Evolutionary conservation across 1,284 basidiomycete genomes (phyloP).

Genomic region (Trametes pubescens): DNA sequence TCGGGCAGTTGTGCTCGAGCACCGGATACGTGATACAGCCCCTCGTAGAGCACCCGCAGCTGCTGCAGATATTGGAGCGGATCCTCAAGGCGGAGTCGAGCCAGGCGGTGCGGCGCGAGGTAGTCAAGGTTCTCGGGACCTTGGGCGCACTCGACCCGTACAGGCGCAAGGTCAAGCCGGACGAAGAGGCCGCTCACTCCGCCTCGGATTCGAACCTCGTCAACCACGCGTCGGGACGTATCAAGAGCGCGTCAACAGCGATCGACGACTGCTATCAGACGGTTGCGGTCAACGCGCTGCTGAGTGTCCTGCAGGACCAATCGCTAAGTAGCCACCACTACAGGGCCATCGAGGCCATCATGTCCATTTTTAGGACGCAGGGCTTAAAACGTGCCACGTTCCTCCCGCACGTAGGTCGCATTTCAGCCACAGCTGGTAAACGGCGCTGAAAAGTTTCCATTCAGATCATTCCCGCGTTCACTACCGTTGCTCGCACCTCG

Average conservation of each 20-base stretch:
- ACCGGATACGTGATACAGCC: constrained; percentile 96
- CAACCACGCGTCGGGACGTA: too few species aligned
- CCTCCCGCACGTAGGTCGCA: constrained; percentile 80
- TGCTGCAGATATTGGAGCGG: constrained; percentile 88
- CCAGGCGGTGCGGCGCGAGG: constrained; percentile 85
- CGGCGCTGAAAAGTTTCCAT: constrained; percentile 22
- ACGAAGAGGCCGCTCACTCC: constrained; percentile 83
- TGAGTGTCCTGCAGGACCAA: constrained; percentile 90
- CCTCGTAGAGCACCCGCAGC: constrained; percentile 89
- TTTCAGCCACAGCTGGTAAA: background rate
- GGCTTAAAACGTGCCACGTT: constrained; percentile 97
- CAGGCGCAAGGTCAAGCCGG: constrained; percentile 83
- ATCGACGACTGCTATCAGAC: constrained; percentile 98
- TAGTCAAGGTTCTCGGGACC: constrained; percentile 94
- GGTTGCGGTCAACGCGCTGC: constrained; percentile 91
- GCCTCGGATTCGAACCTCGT: too few species aligned
- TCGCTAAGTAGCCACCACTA: constrained; percentile 88
- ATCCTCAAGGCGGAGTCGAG: constrained; percentile 88
- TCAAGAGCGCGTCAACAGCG: constrained; percentile 53
- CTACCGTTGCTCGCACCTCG: constrained; percentile 86
- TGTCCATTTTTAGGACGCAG: constrained; percentile 99
- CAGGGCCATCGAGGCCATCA: constrained; percentile 97
- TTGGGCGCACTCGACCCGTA: constrained; percentile 99
- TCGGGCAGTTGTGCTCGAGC: constrained; percentile 96
- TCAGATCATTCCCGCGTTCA: constrained; percentile 97